Percentiles rank a stretch among this genome's conserved stretches.
Conservation (phyloP, 2,329 filamentous ascomycete species). For the Cladophialophora exuberans region DNA sequence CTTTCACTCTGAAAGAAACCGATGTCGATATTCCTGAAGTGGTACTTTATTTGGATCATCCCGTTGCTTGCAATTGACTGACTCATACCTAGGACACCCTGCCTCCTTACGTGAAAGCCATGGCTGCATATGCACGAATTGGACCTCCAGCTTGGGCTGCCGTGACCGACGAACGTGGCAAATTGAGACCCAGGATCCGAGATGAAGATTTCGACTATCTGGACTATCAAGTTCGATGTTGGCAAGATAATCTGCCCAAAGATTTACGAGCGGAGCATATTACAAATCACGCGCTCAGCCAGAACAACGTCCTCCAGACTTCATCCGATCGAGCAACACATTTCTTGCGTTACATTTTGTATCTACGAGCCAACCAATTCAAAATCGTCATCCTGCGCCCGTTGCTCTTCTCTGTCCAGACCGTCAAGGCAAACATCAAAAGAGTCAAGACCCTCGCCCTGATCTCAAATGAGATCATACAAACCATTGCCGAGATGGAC, state of each 20-base stretch:
- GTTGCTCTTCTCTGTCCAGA: conserved; percentile 14
- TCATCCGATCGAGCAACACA: conserved; percentile 5
- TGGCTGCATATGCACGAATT: conserved; percentile 17
- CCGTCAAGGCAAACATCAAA: conserved; percentile 5
- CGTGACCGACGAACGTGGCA: conserved; percentile 18
- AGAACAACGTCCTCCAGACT: not conserved
- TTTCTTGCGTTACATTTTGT: conserved; percentile 13
- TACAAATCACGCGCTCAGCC: not conserved
- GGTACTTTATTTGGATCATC: not conserved
- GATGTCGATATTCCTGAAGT: conserved; percentile 20
- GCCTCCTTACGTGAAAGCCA: conserved; percentile 16
- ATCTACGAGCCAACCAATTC: conserved; percentile 21
- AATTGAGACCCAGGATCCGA: conserved; percentile 10
- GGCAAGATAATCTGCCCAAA: conserved; percentile 17
- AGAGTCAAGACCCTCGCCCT: conserved; percentile 6
- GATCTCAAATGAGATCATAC: conserved; percentile 13
- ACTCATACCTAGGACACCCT: conserved; percentile 8
- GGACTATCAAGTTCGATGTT: conserved; percentile 18
- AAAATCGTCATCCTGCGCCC: conserved; percentile 21
- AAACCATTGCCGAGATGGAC: conserved; percentile 10
- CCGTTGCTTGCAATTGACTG: not conserved
- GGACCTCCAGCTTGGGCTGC: conserved; percentile 17
- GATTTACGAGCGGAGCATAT: conserved; percentile 4
- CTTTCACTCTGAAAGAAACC: conserved; percentile 15
- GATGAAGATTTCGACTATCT: conserved; percentile 20